Base-by-base conservation (phyloP, 345 rosid genomes). In the Boechera divaricarpa region DNA sequence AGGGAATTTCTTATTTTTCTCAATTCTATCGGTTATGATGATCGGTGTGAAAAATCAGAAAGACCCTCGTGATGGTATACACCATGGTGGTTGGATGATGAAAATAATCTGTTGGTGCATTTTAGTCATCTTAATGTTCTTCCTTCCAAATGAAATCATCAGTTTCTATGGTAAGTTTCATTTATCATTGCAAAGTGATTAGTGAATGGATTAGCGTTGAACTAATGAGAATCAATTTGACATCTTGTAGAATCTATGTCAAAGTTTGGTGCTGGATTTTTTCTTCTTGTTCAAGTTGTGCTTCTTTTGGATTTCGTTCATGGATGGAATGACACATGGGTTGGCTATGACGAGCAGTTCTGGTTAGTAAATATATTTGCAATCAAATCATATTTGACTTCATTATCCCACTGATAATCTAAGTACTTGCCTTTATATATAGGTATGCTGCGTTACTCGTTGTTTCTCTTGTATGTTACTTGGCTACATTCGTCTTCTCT, bases 51-150 rank as follows among this genome's bases (percentile, higher is more conserved):
- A 88, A 75, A 90, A 67, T 80, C 97, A 90, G 82, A 96, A 79
- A 83, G 99, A 96, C 84, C 98, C 98, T 70, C 97, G 99, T 72
- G 99, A 96, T 67, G 81, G 91, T 61, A 77, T 96, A 76, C 98
- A 96, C 78, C 99, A 91, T 56, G 99, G 99, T 74, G 98, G 99
- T 63, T 96, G 99, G 99, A 96, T 93, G 99, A 86, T 89, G 88
- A 96, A 96, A 80, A 42, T 96, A 7, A 87, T 96, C 63, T 85
- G 83, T 73, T 96, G 98, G 98, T 93, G 84, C 79, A 83, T 96
- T 68, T 59, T 96, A 82, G 93, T 96, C 55, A 87, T 96, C 80
- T 85, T 96, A 24, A 93, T 90, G 95, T 96, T 96, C 82, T 96
- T 96, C 72, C 83, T 96, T 80, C 99, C 99, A 5, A 96, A 93